These are phyloP conservation scores for Penicillium cosmopolitanum DNA, from an alignment of 495 filamentous ascomycete genomes.

Conservation along the genomic window DNA sequence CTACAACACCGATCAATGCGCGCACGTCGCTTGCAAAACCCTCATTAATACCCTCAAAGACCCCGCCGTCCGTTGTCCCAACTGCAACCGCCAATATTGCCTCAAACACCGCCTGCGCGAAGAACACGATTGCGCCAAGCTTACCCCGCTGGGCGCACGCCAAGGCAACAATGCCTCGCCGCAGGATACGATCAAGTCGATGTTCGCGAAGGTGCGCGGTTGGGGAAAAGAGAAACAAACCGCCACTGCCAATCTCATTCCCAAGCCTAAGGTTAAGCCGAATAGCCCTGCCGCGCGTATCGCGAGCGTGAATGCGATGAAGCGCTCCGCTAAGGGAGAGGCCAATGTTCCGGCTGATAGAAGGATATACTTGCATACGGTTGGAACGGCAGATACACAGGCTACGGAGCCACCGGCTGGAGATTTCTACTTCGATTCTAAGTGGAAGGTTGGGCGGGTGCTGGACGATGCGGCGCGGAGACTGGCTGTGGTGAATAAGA, in stretches of 20 bases:
- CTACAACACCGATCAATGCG: conserved; percentile 71
- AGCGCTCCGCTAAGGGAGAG: conserved; percentile 88
- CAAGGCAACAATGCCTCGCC: conserved; percentile 27
- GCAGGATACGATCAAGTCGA: conserved; percentile 57
- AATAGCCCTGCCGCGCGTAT: conserved; percentile 60
- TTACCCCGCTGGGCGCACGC: conserved; percentile 66
- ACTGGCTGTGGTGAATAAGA: conserved; percentile 82
- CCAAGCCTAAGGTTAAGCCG: conserved; percentile 60
- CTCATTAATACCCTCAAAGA: conserved; percentile 77
- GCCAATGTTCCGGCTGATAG: conserved; percentile 76
- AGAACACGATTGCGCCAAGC: conserved; percentile 81
- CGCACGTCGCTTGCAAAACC: conserved; percentile 77
- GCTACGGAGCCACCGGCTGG: conserved; percentile 76
- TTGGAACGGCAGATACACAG: conserved; percentile 73
- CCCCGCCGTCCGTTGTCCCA: conserved; percentile 77
- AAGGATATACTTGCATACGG: conserved; percentile 82
- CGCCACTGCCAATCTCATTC: conserved; percentile 40
- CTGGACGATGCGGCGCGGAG: conserved; percentile 85
- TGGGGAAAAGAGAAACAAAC: conserved; percentile 70
- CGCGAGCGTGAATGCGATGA: conserved; percentile 71
- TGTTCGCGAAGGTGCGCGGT: conserved; percentile 63
- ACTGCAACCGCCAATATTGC: conserved; percentile 86
- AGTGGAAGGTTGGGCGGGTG: conserved; percentile 87
- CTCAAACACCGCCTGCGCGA: conserved; percentile 87
- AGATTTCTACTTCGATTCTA: conserved; percentile 80